These are phyloP conservation scores for Melastoma candidum DNA, from an alignment of 441 rosid species.

Conservation along the genomic window DNA sequence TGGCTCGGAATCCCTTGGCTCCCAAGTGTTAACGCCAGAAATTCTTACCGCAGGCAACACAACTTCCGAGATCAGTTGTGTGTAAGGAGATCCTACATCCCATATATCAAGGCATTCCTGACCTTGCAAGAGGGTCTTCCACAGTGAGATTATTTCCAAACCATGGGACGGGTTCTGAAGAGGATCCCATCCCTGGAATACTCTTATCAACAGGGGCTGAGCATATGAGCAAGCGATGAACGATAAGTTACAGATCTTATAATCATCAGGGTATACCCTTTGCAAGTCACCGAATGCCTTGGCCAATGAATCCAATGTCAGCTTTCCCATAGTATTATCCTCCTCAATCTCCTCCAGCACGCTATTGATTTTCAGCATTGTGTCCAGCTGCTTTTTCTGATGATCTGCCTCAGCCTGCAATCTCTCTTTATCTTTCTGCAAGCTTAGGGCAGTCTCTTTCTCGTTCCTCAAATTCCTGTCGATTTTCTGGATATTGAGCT, in stretches of 20 bases:
- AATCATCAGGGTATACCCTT: conserved; percentile 54
- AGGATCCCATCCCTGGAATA: conserved; percentile 95
- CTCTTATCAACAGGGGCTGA: conserved; percentile 63
- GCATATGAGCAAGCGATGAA: conserved; percentile 72
- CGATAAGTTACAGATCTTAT: conserved; percentile 63
- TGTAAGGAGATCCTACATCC: conserved; percentile 51
- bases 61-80: conserved; percentile 68
- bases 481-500: conserved; percentile 79
- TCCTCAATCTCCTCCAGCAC: conserved; percentile 40
- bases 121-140: conserved; percentile 67
- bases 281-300: conserved; percentile 40
- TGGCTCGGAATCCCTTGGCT: conserved; percentile 84
- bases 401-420: conserved; percentile 36
- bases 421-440: conserved; percentile 73
- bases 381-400: conserved; percentile 46
- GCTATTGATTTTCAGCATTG: conserved; percentile 27
- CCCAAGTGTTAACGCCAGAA: conserved; percentile 81
- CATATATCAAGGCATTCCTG: conserved; percentile 56
- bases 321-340: conserved; percentile 38
- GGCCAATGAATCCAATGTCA: conserved; percentile 58
- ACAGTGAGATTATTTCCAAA: conserved; percentile 40
- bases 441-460: conserved; percentile 65
- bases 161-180: conserved; percentile 59
- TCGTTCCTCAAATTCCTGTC: conserved; percentile 79
- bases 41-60: conserved; percentile 72